Conservation (phyloP, 345 rosid genomes). For the Xanthoceras sorbifolium region DNA sequence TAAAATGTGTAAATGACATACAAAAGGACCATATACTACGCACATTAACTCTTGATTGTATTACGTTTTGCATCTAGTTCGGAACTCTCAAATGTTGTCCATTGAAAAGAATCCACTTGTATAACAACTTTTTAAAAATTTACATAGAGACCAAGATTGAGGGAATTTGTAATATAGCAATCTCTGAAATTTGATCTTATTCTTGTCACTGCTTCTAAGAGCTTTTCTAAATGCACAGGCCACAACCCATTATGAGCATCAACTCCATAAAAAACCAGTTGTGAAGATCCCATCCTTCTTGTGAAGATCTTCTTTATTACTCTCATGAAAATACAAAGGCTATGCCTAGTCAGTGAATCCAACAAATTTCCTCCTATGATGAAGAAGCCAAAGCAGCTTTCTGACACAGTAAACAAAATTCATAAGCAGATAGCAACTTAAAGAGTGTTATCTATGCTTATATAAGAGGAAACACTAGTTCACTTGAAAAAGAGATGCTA, state of each 20-base stretch:
- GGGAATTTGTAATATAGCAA: background rate
- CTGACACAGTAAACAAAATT: conserved; percentile 25
- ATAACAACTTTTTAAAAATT: background rate
- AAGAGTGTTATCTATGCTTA: background rate
- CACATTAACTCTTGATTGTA: background rate
- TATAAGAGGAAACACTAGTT: background rate
- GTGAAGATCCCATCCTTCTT: background rate
- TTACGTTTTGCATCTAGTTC: background rate
- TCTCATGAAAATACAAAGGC: background rate
- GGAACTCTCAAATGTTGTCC: background rate
- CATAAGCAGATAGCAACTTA: background rate
- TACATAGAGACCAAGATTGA: background rate
- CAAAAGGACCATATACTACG: too few species aligned
- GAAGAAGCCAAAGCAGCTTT: conserved; percentile 33
- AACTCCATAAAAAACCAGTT: background rate
- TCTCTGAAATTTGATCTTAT: background rate
- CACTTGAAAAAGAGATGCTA: background rate
- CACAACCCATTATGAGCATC: background rate
- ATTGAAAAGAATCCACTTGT: background rate
- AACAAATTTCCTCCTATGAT: conserved; percentile 16
- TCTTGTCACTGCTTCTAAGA: conserved; percentile 6
- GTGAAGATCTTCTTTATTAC: background rate
- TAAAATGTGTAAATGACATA: too few species aligned
- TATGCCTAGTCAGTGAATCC: background rate
- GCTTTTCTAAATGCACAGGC: background rate